Base-by-base conservation (phyloP, 2,329 filamentous ascomycete genomes). In the Madurella fahalii region DNA sequence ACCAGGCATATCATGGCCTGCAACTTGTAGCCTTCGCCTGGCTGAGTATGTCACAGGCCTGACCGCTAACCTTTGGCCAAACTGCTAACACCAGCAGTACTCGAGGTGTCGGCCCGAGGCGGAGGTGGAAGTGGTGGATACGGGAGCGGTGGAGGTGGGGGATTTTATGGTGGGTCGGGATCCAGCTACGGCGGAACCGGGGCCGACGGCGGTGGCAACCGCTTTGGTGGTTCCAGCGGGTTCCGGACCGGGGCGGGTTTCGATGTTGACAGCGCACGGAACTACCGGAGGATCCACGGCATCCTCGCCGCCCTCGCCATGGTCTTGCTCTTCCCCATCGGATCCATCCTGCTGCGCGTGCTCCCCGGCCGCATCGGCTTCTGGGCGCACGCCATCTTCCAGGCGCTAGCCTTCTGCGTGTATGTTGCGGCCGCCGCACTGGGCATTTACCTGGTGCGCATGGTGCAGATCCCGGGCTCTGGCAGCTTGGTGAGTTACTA, bases 301-400 rank as follows among this genome's bases (percentile, higher is more conserved):
- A 66, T 72, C 31, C 59, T 78, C 4, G 73, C 71, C 7, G 63
- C 69, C 9, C 16, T 74, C 5, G 70, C 72, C 25, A 72, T 78
- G 53, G 72, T 72, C 11, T 60, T 72, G 17, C 59, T 78, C 16
- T 77, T 78, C 59, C 76, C 76, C 2, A 47, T 74, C 16, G 75
- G 76, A 45, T 68, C 74, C 1, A 69, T 77, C 43, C 40, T 75
- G 20, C 65, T 78, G 62, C 71, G 76, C 9, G 45, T 72, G 2
- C 31, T 73, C 0, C 68, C 71, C 0, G 69, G 73, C 4, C 65
- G 68, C 5, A 58, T 68, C n/a, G 63, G 69, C 2, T 64, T 75
- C 54, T 63, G 69, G 61, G 47, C 68, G 15, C 77, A 79, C 61
- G 75, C 65, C 13, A 15, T 66, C 2, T 64, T 68, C 12, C 76